phyloP scores from a whole-genome alignment of 202 grass and related monocot species.

The Miscanthus sacchariflorus region DNA sequence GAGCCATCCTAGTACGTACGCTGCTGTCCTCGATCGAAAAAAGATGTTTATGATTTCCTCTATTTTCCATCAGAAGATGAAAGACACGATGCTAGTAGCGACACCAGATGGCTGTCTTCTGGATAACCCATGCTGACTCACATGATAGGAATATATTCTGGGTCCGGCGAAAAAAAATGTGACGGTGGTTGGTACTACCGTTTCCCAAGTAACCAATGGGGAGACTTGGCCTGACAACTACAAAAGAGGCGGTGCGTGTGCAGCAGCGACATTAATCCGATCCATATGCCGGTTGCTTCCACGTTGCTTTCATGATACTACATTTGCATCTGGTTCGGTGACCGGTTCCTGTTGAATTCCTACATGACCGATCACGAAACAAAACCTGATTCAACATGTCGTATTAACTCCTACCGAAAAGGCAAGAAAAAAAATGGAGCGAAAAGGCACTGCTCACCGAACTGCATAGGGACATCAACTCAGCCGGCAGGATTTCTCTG shows the following conservation, averaged over 20 bases:
- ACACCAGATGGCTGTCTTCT: too few relatives aligned
- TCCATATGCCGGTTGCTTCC: neutral
- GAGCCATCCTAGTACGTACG: too few relatives aligned
- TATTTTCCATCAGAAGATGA: too few relatives aligned
- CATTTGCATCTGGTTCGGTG: slow-evolving; percentile 19
- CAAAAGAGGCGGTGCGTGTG: neutral
- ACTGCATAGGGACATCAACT: slow-evolving; percentile 18
- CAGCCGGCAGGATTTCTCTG: slow-evolving; percentile 6
- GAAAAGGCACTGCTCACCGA: slow-evolving; percentile 45
- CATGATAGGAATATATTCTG: too few relatives aligned
- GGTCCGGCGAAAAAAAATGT: too few relatives aligned
- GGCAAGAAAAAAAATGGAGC: neutral
- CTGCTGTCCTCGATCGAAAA: too few relatives aligned
- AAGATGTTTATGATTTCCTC: too few relatives aligned
- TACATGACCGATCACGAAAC: neutral
- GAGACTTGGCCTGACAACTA: slow-evolving; percentile 17
- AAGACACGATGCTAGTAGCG: too few relatives aligned
- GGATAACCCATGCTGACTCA: too few relatives aligned
- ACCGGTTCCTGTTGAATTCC: slow-evolving; percentile 16
- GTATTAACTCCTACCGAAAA: slow-evolving; percentile 19
- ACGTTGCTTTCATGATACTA: neutral
- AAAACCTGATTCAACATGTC: slow-evolving; percentile 6
- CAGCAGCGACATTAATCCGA: neutral
- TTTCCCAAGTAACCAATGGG: slow-evolving; percentile 7
- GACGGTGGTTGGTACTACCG: neutral